A percentile compares a stretch with the other conserved stretches of the same genome.
These are phyloP conservation scores for Solanum pennellii DNA, from an alignment of 257 asterid genomes.

Conservation along the genomic window DNA sequence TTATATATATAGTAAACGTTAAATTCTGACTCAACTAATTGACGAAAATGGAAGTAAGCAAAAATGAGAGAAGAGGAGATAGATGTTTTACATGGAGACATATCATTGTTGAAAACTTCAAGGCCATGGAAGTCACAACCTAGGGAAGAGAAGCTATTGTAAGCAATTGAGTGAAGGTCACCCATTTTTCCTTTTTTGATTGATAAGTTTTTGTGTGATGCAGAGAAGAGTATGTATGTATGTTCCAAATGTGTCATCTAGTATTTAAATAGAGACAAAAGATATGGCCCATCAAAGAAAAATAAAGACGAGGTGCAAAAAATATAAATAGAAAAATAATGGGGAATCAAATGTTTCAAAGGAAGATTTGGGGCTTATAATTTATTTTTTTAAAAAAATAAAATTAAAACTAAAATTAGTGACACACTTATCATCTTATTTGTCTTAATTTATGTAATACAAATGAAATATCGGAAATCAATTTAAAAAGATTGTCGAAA, in stretches of 20 bases:
- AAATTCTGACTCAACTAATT: neutral
- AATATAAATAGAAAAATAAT: neutral
- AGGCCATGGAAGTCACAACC: slow-evolving; percentile 33
- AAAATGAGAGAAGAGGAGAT: neutral
- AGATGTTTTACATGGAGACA: slow-evolving; percentile 22
- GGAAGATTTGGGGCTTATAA: neutral
- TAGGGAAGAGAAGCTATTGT: slow-evolving; percentile 20
- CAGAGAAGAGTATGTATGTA: neutral
- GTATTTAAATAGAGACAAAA: slow-evolving; percentile 4
- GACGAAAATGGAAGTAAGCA: neutral
- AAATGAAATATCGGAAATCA: neutral
- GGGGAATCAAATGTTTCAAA: neutral
- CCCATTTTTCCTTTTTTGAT: slow-evolving; percentile 10
- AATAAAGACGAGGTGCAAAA: neutral
- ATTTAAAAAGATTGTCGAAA: neutral
- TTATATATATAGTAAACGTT: neutral
- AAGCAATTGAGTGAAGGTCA: slow-evolving; percentile 50
- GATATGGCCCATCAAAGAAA: neutral
- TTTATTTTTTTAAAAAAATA: too few species aligned
- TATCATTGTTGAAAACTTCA: slow-evolving; percentile 65
- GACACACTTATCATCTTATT: neutral
- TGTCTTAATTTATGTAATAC: neutral
- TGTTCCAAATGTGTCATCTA: neutral
- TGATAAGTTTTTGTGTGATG: neutral
- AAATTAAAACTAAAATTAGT: neutral